Evolutionary conservation across 2,329 filamentous ascomycete species (phyloP), one percentile per base, ranked within the genome.

Genomic region (Epichloe bromicola): DNA sequence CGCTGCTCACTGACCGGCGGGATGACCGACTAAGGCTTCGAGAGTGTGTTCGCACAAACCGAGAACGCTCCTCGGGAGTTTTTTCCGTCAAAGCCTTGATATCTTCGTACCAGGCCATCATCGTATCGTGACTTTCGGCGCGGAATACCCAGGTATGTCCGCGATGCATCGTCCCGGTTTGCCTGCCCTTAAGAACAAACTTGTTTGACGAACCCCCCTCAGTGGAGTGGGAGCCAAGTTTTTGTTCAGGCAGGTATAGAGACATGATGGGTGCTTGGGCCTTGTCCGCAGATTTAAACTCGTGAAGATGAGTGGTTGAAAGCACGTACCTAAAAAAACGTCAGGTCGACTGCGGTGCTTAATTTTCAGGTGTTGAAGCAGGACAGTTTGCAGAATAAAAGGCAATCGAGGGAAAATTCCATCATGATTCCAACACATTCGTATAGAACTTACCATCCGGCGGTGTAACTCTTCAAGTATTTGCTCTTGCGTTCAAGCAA

Each of bases 221-320:
- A 54, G 82, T 79, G 10, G 91, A 96, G 64, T 94, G 89, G 37
- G 90, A 94, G 38, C 93, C 93, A 52, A 98, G 77, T 65, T 95
- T 96, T 69, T 97, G 93, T 59, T 97, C 93, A 6, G 86, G 86
- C 30, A 98, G 79, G 64, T 93, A 95, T 51, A 98, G 75, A 41
- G 93, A 97, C 91, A 98, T 96, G 64, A 97, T 81, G 1, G 93
- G 93, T 39, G 86, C 84, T 67, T 93, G 88, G 53, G 80, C 85
- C 65, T 91, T 90, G 69, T 97, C 91, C 58, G 89, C 88, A n/a
- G 89, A 95, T 67, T 95, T 96, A 78, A 97, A 98, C 69, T 98
- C 93, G 71, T 98, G 93, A 20, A 98, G 78, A 69, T 98, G 93
- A 51, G 93, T 97, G 15, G 93, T 88, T 59, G 93, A 95, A 58